Evolutionary conservation across 805 yeast species (phyloP).

Genomic region (Cephaloascus fragrans): DNA sequence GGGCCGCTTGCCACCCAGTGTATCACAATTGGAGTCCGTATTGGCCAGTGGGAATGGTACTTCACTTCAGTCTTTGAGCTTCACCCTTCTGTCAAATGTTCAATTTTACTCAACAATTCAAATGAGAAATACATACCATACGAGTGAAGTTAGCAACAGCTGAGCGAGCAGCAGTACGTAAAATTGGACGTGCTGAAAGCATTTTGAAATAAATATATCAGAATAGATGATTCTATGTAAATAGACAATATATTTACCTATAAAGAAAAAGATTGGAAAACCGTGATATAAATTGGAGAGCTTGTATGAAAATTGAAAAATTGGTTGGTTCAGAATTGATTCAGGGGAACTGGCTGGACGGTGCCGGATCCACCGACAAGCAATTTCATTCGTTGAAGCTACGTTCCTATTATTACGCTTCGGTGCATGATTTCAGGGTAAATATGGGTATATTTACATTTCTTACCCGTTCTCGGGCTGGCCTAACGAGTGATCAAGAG

Average conservation of each 20-base stretch:
- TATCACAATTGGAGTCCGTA: no score
- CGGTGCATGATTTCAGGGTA: no score
- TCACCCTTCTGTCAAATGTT: no score
- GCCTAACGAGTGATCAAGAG: no score
- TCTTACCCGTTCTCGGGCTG: no score
- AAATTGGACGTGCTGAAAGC: slow-evolving; percentile 81
- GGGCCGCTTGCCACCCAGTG: no score
- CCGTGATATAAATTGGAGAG: not conserved
- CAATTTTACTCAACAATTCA: not conserved
- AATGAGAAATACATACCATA: slow-evolving; percentile 12
- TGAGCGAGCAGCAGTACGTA: slow-evolving; percentile 79
- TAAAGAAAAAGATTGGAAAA: not conserved
- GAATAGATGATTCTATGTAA: not conserved
- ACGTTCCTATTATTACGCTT: no score
- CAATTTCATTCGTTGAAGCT: not conserved
- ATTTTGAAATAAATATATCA: slow-evolving; percentile 23
- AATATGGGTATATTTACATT: no score
- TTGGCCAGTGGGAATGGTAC: no score
- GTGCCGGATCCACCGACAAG: not conserved
- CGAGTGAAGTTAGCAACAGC: slow-evolving; percentile 33
- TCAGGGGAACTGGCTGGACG: not conserved
- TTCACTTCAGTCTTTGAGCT: no score
- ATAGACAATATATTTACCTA: not conserved
- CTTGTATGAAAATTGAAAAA: not conserved
- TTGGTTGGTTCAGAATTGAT: not conserved